phyloP scores from a whole-genome alignment of 2,329 filamentous ascomycete species.

The Cladophialophora yegresii region DNA sequence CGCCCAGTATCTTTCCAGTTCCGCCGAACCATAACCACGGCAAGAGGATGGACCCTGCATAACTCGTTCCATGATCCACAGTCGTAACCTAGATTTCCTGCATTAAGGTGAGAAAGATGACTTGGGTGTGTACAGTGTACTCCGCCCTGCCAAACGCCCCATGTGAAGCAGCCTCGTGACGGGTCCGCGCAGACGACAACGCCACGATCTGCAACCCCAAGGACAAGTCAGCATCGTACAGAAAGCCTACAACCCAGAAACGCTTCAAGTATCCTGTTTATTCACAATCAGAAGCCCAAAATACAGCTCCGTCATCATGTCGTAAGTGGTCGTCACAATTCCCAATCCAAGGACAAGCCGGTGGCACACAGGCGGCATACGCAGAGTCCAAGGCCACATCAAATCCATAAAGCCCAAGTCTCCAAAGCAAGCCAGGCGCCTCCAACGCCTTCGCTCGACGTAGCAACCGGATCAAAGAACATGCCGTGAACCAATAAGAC shows the following conservation, averaged over 20 bases:
- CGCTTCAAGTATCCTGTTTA: not conserved
- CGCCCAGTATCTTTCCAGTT: not conserved
- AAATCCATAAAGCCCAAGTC: not conserved
- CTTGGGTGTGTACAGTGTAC: not conserved
- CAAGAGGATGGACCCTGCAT: not conserved
- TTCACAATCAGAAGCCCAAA: not conserved
- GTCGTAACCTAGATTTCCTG: not conserved
- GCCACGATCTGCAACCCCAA: not conserved
- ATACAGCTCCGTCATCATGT: not conserved
- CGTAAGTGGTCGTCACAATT: not conserved
- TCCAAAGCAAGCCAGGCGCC: not conserved
- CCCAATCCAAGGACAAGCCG: too few species aligned
- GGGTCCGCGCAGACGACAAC: too few species aligned
- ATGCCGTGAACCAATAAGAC: not conserved
- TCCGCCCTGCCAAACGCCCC: not conserved
- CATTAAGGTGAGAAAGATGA: not conserved
- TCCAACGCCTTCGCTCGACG: not conserved
- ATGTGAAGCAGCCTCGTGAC: not conserved
- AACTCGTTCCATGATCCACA: not conserved
- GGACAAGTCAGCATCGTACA: not conserved
- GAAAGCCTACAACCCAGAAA: not conserved
- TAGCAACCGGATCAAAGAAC: not conserved
- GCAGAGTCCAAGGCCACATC: not conserved
- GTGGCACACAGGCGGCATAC: too few species aligned
- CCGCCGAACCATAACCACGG: not conserved